Percentiles rank a stretch among this genome's conserved stretches.
Conservation (phyloP, 805 yeast species). For the Scheffersomyces lignosus region DNA sequence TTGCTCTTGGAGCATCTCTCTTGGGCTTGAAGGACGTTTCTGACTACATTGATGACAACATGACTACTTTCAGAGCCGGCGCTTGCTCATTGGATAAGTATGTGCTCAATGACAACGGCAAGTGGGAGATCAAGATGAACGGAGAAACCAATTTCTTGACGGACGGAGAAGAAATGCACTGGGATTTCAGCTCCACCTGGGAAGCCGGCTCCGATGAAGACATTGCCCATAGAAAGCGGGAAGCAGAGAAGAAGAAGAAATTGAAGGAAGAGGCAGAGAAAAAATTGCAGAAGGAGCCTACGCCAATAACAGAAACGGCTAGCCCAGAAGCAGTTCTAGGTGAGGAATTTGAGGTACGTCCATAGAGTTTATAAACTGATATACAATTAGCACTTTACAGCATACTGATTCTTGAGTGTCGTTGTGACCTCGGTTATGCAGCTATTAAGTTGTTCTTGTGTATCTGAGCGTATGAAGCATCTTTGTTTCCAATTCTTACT, state of each 20-base stretch:
- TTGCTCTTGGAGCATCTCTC: constrained; percentile 80
- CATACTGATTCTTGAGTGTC: no score
- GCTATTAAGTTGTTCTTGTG: no score
- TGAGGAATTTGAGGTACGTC: constrained; percentile 27
- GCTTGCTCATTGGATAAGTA: constrained; percentile 82
- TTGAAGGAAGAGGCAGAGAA: constrained; percentile 62
- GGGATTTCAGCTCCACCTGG: constrained; percentile 74
- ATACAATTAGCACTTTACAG: no score
- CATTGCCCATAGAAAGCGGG: constrained; percentile 53
- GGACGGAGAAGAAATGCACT: constrained; percentile 89
- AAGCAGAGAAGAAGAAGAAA: constrained; percentile 21
- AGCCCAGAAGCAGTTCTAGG: constrained; percentile 12
- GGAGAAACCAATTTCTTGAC: constrained; percentile 72
- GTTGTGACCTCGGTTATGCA: no score
- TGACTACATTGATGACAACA: constrained; percentile 48
- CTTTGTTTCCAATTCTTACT: no score
- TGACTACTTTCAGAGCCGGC: constrained; percentile 60
- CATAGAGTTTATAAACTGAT: no score
- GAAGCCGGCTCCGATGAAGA: constrained; percentile 94
- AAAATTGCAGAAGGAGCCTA: constrained; percentile 12
- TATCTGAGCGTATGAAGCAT: no score
- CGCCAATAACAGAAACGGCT: constrained; percentile 17
- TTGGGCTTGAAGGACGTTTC: constrained; percentile 52
- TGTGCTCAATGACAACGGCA: constrained; percentile 18
- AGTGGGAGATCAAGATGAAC: constrained; percentile 70